Conservation (phyloP, 139 green algal species). For the Eudorina sp. region DNA sequence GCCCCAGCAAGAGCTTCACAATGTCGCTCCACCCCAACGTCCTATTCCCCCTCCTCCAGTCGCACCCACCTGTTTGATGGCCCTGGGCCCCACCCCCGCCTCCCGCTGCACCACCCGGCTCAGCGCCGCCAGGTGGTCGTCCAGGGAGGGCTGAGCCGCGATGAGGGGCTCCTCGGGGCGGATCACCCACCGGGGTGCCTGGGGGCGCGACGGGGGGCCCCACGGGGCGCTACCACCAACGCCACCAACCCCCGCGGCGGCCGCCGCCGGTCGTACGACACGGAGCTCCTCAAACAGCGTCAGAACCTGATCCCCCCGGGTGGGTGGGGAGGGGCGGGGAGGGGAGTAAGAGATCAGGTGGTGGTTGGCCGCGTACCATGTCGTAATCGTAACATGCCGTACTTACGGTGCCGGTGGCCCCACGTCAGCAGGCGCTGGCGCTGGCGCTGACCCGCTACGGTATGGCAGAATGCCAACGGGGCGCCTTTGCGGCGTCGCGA, state of each 20-base stretch:
- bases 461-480: no score
- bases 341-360: no score
- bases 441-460: no score
- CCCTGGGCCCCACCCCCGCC: not conserved
- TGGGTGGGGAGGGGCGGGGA: not conserved
- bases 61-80: not conserved
- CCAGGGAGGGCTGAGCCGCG: not conserved
- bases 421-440: no score
- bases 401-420: no score
- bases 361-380: no score
- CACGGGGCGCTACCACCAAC: not conserved
- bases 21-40: no score
- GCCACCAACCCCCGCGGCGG: not conserved
- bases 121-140: conserved; percentile 5
- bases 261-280: not conserved
- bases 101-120: not conserved
- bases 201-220: no score
- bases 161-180: not conserved
- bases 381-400: no score
- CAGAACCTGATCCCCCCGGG: not conserved
- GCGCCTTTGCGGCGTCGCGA: no score
- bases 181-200: not conserved
- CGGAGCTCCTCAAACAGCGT: conserved; percentile 5
- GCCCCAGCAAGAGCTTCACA: no score
- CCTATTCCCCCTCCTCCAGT: no score